Conservation (phyloP, 2,329 filamentous ascomycete species). For the Cercospora brassicicola region DNA sequence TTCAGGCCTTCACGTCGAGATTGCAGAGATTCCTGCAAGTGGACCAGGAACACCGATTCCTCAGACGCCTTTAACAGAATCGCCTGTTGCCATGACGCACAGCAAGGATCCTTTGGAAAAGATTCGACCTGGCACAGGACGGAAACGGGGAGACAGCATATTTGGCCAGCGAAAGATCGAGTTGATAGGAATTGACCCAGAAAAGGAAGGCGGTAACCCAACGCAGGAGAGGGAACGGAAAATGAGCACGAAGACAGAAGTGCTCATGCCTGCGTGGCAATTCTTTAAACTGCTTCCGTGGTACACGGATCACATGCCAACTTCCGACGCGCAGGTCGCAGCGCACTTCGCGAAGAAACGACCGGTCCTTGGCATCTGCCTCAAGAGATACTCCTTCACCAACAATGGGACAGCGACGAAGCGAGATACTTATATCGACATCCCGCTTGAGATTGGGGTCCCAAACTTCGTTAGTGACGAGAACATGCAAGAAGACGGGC, state of each 20-base stretch:
- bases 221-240: slow-evolving; percentile 34
- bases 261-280: slow-evolving; percentile 95
- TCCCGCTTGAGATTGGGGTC: slow-evolving; percentile 77
- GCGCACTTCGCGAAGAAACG: slow-evolving; percentile 78
- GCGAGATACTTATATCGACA: slow-evolving; percentile 83
- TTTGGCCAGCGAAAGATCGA: slow-evolving; percentile 49
- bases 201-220: slow-evolving; percentile 46
- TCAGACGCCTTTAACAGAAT: slow-evolving; percentile 26
- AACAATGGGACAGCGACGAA: slow-evolving; percentile 67
- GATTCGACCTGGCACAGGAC: slow-evolving; percentile 39
- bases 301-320: slow-evolving; percentile 70
- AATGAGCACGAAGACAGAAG: slow-evolving; percentile 63
- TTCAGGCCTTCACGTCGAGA: slow-evolving; percentile 45
- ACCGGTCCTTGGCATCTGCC: slow-evolving; percentile 85
- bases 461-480: slow-evolving; percentile 90
- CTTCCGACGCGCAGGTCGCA: slow-evolving; percentile 76
- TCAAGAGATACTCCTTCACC: slow-evolving; percentile 84
- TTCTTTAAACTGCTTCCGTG: slow-evolving; percentile 94
- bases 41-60: slow-evolving; percentile 36
- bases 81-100: slow-evolving; percentile 26
- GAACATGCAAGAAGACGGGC: slow-evolving; percentile 63
- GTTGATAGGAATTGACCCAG: slow-evolving; percentile 37
- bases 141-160: slow-evolving; percentile 51
- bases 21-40: slow-evolving; percentile 41
- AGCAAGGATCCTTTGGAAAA: slow-evolving; percentile 36